Evolutionary conservation across 352 stramenopile genomes (phyloP), one percentile per base, ranked within the genome.

Genomic region (Phytophthora nicotianae): DNA sequence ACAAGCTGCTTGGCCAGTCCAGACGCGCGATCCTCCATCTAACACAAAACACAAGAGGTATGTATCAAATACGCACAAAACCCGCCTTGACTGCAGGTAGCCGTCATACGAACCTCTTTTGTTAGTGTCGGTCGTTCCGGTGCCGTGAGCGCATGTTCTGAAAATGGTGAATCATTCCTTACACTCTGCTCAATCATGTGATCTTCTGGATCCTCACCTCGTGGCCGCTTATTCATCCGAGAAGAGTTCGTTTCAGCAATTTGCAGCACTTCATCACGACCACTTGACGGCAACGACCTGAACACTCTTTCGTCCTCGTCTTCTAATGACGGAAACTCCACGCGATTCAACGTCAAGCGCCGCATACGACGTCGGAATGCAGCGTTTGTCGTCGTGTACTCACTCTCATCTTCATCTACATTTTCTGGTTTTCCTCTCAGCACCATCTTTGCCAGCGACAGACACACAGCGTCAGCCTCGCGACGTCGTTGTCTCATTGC

Each of bases 1-100:
- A 43, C 62, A 29, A 91, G 62, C 45, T 85, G 75, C 40, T 85
- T 84, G 4, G 70, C 73, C 7, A 89, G 50, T 29, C 40, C 51
- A 14, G 59, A 48, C 2, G 82, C 70, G 20, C 72, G 80, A 26
- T 72, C 41, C 27, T 92, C 77, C 37, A 77, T 58, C 75, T 92
- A 69, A 1, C 19, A 58, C 20, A 48, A 55, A 32, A 56, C 13
- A 63, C 13, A 20, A 42, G 26, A 6, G 21, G 17, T 33, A n/a
- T n/a, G n/a, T n/a, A n/a, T n/a, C n/a, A 16, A 52, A 54, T 6
- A 3, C 19, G n/a, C n/a, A n/a, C n/a, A n/a, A 27, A 61, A 24
- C 29, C 21, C 17, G 10, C 10, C 20, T 29, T 5, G 6, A 38
- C 6, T 23, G 38, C 11, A 40, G 23, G 7, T 58, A 53, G 3